Evolutionary conservation across 2,329 filamentous ascomycete species (phyloP), one percentile per base, ranked within the genome.

Genomic region (Apiospora pterosperma): DNA sequence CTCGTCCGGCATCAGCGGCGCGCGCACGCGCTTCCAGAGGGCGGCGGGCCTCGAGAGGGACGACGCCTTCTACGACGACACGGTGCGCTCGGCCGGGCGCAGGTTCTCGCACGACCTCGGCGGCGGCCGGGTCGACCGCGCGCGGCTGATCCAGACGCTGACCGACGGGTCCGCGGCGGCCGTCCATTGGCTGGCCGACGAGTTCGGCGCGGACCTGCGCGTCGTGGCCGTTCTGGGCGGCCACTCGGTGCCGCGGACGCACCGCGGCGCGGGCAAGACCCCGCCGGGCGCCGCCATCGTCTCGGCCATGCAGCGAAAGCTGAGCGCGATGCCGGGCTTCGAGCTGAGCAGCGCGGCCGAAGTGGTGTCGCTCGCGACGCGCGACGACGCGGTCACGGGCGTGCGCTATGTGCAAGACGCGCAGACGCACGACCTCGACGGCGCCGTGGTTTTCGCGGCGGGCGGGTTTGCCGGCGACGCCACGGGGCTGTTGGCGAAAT

Each of bases 401-500:
- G 85, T 90, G 2, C 79, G 84, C 65, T 88, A 84, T 65, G 70
- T 67, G 8, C 67, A 70, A 0, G 76, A 77, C 2, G 77, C 75
- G 1, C 67, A 75, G 63, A 71, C 73, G 23, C 76, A 81, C 16
- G 76, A 76, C 12, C 71, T 86, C 1, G 72, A 76, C 2, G 86
- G 86, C 0, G 82, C 85, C 0, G 85, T 90, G 0, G 78, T 90
- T 5, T 88, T 90, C 64, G 83, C 88, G 0, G 80, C 80, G 0
- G 88, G 88, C 7, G 88, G 88, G 0, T 90, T 90, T 65, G 87
- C 82, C 0, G 88, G 88, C 12, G 88, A 90, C 70, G 81, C 85
- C 2, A 73, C 81, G 25, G 88, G 88, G 0, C 71, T 89, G 42
- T 73, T 90, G 1, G 80, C 82, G 1, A 73, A 79, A 52, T 84